A percentile compares a stretch with the other conserved stretches of the same genome.
These are phyloP conservation scores for Sergeia podlipaevii DNA, from an alignment of 208 protist species.

Conservation along the genomic window DNA sequence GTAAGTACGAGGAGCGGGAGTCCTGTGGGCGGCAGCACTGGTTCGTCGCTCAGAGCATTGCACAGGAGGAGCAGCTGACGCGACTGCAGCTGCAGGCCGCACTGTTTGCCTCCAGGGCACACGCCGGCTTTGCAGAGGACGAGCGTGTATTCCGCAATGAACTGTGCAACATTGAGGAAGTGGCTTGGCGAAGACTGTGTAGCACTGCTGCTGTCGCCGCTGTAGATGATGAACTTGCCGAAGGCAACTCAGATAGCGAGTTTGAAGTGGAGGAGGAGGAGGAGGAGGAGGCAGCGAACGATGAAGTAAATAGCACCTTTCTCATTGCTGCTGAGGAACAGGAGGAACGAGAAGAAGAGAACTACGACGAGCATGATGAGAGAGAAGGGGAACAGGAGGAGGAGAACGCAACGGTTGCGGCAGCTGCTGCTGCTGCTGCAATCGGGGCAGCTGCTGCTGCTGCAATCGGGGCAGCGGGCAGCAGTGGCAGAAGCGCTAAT, in stretches of 20 bases:
- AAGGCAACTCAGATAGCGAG: neutral
- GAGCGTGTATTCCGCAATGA: slow-evolving; percentile 11
- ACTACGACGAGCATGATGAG: neutral
- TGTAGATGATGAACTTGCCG: no score
- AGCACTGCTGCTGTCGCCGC: no score
- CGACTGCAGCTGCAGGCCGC: slow-evolving; percentile 5
- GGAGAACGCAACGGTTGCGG: no score
- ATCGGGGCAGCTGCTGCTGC: no score
- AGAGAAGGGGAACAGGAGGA: neutral
- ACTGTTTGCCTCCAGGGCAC: neutral
- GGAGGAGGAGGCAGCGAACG: neutral
- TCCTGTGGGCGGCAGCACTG: slow-evolving; percentile 20
- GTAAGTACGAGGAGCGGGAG: slow-evolving; percentile 24
- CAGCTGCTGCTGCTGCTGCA: no score
- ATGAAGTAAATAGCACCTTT: no score
- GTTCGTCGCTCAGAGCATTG: slow-evolving; percentile 11
- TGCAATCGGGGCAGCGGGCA: no score
- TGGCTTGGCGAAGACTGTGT: neutral
- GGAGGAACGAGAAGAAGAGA: no score
- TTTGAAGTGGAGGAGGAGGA: neutral
- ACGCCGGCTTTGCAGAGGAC: slow-evolving; percentile 8
- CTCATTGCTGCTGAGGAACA: no score
- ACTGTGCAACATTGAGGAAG: neutral
- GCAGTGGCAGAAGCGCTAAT: no score
- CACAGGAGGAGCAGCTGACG: slow-evolving; percentile 14